Percentiles rank a stretch among this genome's conserved stretches.
phyloP scores from a whole-genome alignment of 345 rosid species.

The Eucalyptus polybractea region DNA sequence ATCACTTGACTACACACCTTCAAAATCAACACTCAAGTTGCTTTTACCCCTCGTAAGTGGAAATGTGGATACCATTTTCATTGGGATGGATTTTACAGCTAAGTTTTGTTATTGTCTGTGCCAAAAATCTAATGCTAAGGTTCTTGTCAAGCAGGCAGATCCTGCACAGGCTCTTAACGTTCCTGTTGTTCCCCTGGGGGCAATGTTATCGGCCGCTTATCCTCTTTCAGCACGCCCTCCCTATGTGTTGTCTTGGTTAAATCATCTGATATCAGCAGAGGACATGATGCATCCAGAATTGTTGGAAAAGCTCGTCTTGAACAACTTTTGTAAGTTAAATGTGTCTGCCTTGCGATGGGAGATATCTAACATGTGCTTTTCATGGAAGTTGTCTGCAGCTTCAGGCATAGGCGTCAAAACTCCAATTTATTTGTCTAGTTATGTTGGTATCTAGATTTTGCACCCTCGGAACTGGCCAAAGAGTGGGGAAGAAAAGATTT shows the following conservation, averaged over 20 bases:
- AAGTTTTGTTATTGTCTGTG: not conserved
- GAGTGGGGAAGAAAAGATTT: not conserved
- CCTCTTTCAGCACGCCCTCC: slow-evolving; percentile 84
- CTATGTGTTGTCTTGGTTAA: slow-evolving; percentile 81
- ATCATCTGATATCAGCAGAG: slow-evolving; percentile 65
- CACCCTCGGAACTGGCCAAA: not conserved
- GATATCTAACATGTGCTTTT: not conserved
- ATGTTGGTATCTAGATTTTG: not conserved
- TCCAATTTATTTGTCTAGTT: not conserved
- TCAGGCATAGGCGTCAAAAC: not conserved
- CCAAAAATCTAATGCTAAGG: not conserved
- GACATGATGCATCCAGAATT: slow-evolving; percentile 98
- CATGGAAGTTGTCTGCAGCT: not conserved
- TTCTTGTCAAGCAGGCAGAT: slow-evolving; percentile 57
- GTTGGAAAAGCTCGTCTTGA: slow-evolving; percentile 81
- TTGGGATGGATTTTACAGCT: not conserved
- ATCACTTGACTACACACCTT: slow-evolving; percentile 80
- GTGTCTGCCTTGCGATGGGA: not conserved
- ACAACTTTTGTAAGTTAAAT: slow-evolving; percentile 76
- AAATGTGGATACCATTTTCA: not conserved
- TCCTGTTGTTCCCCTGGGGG: slow-evolving; percentile 91
- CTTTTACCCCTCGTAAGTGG: slow-evolving; percentile 80
- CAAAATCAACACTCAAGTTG: slow-evolving; percentile 73
- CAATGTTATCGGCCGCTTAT: slow-evolving; percentile 69
- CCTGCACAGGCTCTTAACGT: slow-evolving; percentile 93